These are phyloP conservation scores for Chondrus crispus DNA, from an alignment of 23 red algal species.

Conservation along the genomic window DNA sequence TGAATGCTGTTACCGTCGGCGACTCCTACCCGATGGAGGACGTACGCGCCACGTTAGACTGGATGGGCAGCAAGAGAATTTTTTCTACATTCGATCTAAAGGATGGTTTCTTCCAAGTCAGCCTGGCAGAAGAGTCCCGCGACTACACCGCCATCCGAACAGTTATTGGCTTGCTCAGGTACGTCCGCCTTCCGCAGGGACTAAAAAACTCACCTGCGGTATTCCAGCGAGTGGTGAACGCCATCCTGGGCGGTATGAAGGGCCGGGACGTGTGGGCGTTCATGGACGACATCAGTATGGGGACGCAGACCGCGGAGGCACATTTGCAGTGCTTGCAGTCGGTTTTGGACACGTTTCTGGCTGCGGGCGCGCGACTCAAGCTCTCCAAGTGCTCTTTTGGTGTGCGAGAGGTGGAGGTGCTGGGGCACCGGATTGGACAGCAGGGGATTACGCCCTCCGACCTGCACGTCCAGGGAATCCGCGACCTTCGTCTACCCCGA, in stretches of 20 bases:
- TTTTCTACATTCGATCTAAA: conserved; percentile 26
- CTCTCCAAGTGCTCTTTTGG: too few species aligned
- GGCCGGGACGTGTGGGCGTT: too few species aligned
- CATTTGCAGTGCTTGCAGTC: too few species aligned
- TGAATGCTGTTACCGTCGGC: conserved; percentile 6
- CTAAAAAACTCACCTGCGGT: not conserved
- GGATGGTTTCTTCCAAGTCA: conserved; percentile 30
- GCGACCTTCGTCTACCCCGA: not conserved
- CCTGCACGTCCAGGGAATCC: not conserved
- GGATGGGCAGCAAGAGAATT: not conserved
- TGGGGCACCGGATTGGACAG: too few species aligned
- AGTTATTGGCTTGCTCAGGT: conserved; percentile 11
- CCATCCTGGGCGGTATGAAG: too few species aligned
- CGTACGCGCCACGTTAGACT: not conserved
- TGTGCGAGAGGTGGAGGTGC: too few species aligned
- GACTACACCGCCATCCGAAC: conserved; percentile 21
- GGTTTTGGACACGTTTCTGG: too few species aligned
- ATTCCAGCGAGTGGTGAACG: conserved; percentile 40
- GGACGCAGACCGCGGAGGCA: too few species aligned
- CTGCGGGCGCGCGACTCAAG: too few species aligned
- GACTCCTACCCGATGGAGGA: conserved; percentile 26
- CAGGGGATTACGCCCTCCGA: not conserved
- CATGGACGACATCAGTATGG: too few species aligned
- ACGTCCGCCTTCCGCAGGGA: not conserved
- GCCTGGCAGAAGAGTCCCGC: not conserved